These are phyloP conservation scores for Amylostereum areolatum DNA, from an alignment of 1,284 basidiomycete species.

Conservation along the genomic window DNA sequence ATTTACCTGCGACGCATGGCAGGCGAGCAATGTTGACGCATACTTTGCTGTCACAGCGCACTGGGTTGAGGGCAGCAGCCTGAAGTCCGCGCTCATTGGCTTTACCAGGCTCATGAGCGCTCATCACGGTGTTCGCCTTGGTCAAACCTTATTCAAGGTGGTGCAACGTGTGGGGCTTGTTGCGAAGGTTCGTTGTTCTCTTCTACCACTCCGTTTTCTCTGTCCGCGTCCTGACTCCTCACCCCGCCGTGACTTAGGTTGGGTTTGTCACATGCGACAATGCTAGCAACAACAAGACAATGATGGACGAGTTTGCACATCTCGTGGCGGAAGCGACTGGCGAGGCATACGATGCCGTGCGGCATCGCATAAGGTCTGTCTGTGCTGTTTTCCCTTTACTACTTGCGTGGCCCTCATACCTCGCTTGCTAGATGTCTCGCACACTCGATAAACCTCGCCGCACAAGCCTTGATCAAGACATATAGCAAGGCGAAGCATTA, in stretches of 20 bases:
- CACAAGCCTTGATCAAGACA: slow-evolving; percentile 25
- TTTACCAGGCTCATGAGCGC: too few relatives aligned
- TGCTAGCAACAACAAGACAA: slow-evolving; percentile 27
- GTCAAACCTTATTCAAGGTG: too few relatives aligned
- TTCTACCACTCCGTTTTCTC: too few relatives aligned
- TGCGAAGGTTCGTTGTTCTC: too few relatives aligned
- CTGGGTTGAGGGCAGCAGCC: slow-evolving; percentile 15
- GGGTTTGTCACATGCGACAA: slow-evolving; percentile 30
- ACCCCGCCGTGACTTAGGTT: too few relatives aligned
- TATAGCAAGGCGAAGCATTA: too few relatives aligned
- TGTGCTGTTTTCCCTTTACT: too few relatives aligned
- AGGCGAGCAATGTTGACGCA: slow-evolving; percentile 10
- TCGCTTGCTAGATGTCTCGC: slow-evolving; percentile 33
- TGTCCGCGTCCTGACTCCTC: too few relatives aligned
- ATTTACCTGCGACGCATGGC: slow-evolving; percentile 18
- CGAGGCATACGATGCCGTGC: slow-evolving; percentile 10
- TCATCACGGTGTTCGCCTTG: too few relatives aligned
- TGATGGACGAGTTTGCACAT: slow-evolving; percentile 20
- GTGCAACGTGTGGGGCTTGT: too few relatives aligned
- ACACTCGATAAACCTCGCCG: slow-evolving; percentile 32
- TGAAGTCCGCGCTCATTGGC: too few relatives aligned
- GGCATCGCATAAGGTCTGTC: slow-evolving; percentile 19
- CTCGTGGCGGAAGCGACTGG: slow-evolving; percentile 7
- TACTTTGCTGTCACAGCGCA: slow-evolving; percentile 16
- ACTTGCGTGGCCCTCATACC: too few relatives aligned